Evolutionary conservation across 306 rosid species (phyloP).

Genomic region (Vigna mungo): DNA sequence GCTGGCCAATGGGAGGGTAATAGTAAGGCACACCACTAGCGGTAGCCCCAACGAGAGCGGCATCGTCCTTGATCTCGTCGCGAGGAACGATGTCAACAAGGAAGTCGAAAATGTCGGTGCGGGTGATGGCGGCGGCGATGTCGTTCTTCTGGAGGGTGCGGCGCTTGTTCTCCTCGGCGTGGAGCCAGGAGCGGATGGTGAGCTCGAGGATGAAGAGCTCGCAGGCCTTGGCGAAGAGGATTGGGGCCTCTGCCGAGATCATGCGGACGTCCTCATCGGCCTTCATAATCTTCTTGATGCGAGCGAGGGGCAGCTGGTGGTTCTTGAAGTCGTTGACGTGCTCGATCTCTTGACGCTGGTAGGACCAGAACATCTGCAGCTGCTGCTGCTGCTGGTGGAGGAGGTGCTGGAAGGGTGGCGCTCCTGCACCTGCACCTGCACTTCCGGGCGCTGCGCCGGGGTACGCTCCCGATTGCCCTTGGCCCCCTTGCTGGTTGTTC

Average conservation of each 20-base stretch:
- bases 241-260: slow-evolving; percentile 98
- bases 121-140: slow-evolving; percentile 88
- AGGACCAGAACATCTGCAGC: slow-evolving; percentile 94
- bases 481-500: slow-evolving; percentile 48
- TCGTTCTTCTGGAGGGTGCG: slow-evolving; percentile 94
- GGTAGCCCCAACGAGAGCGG: slow-evolving; percentile 63
- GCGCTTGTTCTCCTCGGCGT: slow-evolving; percentile 98
- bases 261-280: slow-evolving; percentile 99
- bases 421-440: slow-evolving; percentile 20
- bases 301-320: slow-evolving; percentile 97
- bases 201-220: slow-evolving; percentile 99
- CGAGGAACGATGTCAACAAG: slow-evolving; percentile 93
- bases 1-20: slow-evolving; percentile 92
- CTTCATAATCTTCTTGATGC: slow-evolving; percentile 99
- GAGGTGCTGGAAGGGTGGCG: slow-evolving; percentile 86
- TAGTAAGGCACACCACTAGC: slow-evolving; percentile 89
- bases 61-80: slow-evolving; percentile 91
- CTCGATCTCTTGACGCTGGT: slow-evolving; percentile 92
- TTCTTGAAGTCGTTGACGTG: slow-evolving; percentile 94
- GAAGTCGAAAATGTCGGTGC: slow-evolving; percentile 93
- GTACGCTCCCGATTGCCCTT: not conserved
- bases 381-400: slow-evolving; percentile 95
- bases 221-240: slow-evolving; percentile 93
- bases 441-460: not conserved
- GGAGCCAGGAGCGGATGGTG: slow-evolving; percentile 97